Evolutionary conservation across 129 eudicot genomes (phyloP), one percentile per base, ranked within the genome.

Genomic region (Tagetes patula): DNA sequence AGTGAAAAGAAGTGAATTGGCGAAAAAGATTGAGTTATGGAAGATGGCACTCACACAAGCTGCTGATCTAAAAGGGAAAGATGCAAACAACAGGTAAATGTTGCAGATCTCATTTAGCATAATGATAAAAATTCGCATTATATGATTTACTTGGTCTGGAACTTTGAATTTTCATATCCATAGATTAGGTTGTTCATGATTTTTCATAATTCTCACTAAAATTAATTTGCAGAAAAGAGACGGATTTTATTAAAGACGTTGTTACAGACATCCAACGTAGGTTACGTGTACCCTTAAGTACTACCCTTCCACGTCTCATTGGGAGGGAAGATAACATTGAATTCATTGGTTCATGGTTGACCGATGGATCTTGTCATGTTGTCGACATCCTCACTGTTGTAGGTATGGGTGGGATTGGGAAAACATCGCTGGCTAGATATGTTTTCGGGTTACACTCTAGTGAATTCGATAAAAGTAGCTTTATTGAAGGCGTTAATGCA

Each of bases 341-440:
- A 49, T 14, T 5, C 0, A 63, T 75, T 2, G 39, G 43, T 64
- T 37, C 71, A 20, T 75, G 69, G 9, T 64, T 75, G 72, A 64
- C 52, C 49, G 10, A 64, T 3, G 53, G 32, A 27, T 64, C 72
- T 42, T 74, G n/a, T 1, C 13, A 50, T 7, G 8, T 14, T 0
- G 2, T 7, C 0, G 53, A 64, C 7, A 12, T 65, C 38, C 55
- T 65, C 1, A 75, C 79, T 0, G 65, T 75, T 39, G 54, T 43
- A 7, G 79, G 79, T 14, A 71, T 71, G 6, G 37, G 78, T 56
- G 81, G 85, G 48, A 81, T 81, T 1, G 81, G 85, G 43, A 81
- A 81, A 75, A 76, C 81, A 52, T 56, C 74, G n/a, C 64, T 76
- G 12, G 78, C 82, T 10, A 50, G 30, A 49, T 65, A 69, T 76